Base-by-base conservation (phyloP, 148 eudicot species). In the Rhododendron williamsianum region DNA sequence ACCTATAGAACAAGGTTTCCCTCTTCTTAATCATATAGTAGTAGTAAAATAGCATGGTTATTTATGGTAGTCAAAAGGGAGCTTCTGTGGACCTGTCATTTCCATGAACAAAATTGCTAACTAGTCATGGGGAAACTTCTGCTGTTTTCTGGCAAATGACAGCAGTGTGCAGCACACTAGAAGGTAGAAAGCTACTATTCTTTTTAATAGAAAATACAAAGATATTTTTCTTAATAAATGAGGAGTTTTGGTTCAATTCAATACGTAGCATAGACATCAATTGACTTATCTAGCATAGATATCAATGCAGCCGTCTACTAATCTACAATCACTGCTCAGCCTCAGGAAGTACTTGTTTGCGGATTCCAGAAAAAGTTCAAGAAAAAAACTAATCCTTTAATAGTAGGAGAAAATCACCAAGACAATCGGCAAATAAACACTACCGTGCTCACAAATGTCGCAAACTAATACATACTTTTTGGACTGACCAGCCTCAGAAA, bases 401-500 rank as follows among this genome's bases (percentile, higher is more conserved):
- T 67, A 3, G 73, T 41, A 41, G 52, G 43, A 16, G 51, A 83
- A 46, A 36, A 46, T 13, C 21, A 83, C 60, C 60, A 54, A 67
- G 43, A 67, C 15, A 4, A 30, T 3, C 13, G 13, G 27, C 49
- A 49, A 35, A 51, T 80, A 71, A 41, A 49, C 13, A 27, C 30
- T 27, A 7, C 19, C 1, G n/a, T 69, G 65, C 85, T 48, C 19
- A 10, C 52, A 51, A 35, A 45, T 83, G 78, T 74, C 30, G 67
- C 65, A 84, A 58, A 56, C 12, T 23, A 76, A 82, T 81, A 88
- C 97, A 82, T 87, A 96, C 98, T 96, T 96, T 82, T 96, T 96
- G 67, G 93, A 82, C 90, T 96, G 99, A 87, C 99, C 98, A 82
- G 97, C 91, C 87, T 95, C 99, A 65, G 99, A 92, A 36, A 94